Conservation (phyloP, 2,329 filamentous ascomycete species). For the Trichoderma citrinoviride region DNA sequence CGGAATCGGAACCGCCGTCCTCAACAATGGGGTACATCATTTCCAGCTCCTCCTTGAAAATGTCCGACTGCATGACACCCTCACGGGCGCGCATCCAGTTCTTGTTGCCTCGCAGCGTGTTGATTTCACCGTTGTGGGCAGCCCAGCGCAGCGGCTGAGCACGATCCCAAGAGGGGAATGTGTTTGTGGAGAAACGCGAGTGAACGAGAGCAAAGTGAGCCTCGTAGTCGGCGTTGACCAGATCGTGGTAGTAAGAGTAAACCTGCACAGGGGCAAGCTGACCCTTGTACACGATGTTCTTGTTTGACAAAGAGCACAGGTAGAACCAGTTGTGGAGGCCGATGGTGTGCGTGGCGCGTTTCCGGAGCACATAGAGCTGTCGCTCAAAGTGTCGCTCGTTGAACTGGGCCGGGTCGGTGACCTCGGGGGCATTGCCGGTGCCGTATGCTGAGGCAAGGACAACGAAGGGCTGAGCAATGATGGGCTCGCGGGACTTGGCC, state of each 20-base stretch:
- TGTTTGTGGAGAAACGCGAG: slow-evolving; percentile 97
- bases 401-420: slow-evolving; percentile 74
- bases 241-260: slow-evolving; percentile 96
- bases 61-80: slow-evolving; percentile 86
- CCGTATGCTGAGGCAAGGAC: slow-evolving; percentile 85
- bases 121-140: slow-evolving; percentile 98
- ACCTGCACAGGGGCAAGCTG: slow-evolving; percentile 93
- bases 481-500: slow-evolving; percentile 88
- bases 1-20: slow-evolving; percentile 93
- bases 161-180: slow-evolving; percentile 97
- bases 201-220: slow-evolving; percentile 95
- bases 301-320: slow-evolving; percentile 92
- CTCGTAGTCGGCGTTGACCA: slow-evolving; percentile 96
- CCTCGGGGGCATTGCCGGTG: slow-evolving; percentile 71
- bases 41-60: slow-evolving; percentile 91
- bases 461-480: slow-evolving; percentile 93
- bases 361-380: slow-evolving; percentile 90
- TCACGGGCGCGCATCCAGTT: slow-evolving; percentile 99
- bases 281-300: slow-evolving; percentile 99
- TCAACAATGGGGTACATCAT: slow-evolving; percentile 90
- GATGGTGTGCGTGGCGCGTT: slow-evolving; percentile 91
- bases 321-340: slow-evolving; percentile 99
- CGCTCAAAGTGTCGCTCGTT: slow-evolving; percentile 85
- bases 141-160: slow-evolving; percentile 95
- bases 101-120: slow-evolving; percentile 95